Conservation (phyloP, 163 green algal species). For the Volvox carteri region DNA sequence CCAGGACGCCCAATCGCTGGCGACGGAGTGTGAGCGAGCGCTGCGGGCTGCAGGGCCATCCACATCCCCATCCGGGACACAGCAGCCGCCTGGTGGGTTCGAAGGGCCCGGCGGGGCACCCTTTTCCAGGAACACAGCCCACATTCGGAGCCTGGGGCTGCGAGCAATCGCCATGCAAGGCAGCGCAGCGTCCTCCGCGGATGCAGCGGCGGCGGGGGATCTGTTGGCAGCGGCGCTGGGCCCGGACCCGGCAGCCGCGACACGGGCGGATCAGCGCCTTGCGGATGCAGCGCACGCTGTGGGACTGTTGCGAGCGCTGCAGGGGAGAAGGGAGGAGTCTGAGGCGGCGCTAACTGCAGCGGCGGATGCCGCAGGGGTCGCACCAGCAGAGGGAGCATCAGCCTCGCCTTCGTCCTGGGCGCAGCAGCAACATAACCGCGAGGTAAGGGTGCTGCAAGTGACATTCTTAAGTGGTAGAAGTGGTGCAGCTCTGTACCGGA, state of each 20-base stretch:
- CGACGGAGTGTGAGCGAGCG: not conserved
- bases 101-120: no score
- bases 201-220: not conserved
- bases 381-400: not conserved
- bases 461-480: no score
- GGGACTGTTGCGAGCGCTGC: not conserved
- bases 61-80: not conserved
- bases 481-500: no score
- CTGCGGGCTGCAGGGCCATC: not conserved
- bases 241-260: not conserved
- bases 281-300: slow-evolving; percentile 21
- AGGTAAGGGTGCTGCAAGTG: no score
- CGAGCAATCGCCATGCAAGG: not conserved
- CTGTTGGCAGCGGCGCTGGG: slow-evolving; percentile 1
- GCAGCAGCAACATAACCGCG: slow-evolving; percentile 1
- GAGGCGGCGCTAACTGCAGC: not conserved
- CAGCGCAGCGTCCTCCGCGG: not conserved
- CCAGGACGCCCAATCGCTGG: not conserved
- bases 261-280: not conserved
- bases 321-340: not conserved
- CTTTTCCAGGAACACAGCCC: not conserved
- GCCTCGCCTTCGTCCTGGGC: not conserved
- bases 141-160: slow-evolving; percentile 17
- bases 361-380: not conserved
- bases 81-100: not conserved